A percentile compares a stretch with the other conserved stretches of the same genome.
Conservation (phyloP, 768 basidiomycete genomes). For the Rhodotorula babjevae region DNA sequence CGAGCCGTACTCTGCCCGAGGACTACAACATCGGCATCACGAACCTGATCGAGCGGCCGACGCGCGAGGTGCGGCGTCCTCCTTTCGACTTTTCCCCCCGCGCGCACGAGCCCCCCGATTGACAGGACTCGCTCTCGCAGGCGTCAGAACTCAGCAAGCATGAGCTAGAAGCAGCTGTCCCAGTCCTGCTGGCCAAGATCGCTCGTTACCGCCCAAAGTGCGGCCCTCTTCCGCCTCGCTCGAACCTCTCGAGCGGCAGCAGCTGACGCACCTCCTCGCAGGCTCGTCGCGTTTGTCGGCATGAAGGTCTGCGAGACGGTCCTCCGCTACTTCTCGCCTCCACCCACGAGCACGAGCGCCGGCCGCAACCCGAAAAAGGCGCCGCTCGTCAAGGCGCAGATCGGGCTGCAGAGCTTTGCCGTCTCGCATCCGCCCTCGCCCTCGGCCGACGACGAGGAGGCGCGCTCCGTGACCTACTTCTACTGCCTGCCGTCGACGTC, state of each 20-base stretch:
- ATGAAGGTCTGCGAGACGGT: slow-evolving; percentile 35
- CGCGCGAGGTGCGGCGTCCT: slow-evolving; percentile 11
- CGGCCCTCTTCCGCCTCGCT: neutral
- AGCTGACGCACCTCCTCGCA: neutral
- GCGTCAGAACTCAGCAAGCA: slow-evolving; percentile 18
- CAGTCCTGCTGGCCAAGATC: slow-evolving; percentile 14
- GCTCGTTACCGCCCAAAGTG: slow-evolving; percentile 4
- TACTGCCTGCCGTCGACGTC: slow-evolving; percentile 25
- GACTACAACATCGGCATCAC: slow-evolving; percentile 11
- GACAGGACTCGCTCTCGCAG: neutral
- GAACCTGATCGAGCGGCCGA: slow-evolving; percentile 18
- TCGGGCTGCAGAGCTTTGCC: slow-evolving; percentile 18
- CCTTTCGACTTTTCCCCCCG: no score
- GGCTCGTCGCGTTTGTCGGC: slow-evolving; percentile 29
- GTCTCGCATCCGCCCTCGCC: neutral
- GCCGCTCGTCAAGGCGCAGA: neutral
- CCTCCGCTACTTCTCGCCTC: slow-evolving; percentile 5
- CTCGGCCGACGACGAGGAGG: neutral
- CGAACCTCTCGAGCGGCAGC: no score
- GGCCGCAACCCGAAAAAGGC: slow-evolving; percentile 17
- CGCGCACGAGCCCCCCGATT: no score
- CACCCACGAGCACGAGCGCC: neutral
- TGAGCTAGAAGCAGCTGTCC: slow-evolving; percentile 17
- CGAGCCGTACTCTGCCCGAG: slow-evolving; percentile 3
- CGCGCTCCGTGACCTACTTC: neutral